Evolutionary conservation across 2,329 filamentous ascomycete genomes (phyloP), one percentile per base, ranked within the genome.

Genomic region (Tricladium varicosporioides): DNA sequence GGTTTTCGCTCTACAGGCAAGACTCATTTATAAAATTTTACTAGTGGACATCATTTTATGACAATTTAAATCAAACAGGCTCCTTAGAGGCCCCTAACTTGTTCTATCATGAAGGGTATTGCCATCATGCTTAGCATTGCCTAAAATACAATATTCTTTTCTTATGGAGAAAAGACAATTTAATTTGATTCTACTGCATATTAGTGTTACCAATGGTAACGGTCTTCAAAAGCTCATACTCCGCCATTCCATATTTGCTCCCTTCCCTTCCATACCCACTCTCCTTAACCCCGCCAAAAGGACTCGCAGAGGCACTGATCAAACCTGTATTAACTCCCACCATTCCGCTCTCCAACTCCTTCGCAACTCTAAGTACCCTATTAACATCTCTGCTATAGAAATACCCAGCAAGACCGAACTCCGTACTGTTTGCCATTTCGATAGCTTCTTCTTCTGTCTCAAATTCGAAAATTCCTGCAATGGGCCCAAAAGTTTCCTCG

Each of bases 301-400:
- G 36, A 40, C 36, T 40, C 36, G 10, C 36, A 40, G 36, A 40
- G 4, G 36, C 36, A 10, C 36, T 40, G n/a, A 40, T 40, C 36
- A 13, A 13, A 4, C 80, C 78, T 54, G 79, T 81, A 63, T 85
- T 85, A 69, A 85, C 71, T 9, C 84, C 84, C 64, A 87, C 82
- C 84, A 86, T 87, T 2, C 84, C 84, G 5, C 84, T 83, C 68
- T 87, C 83, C 44, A 88, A 66, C 61, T 81, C 83, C 74, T 87
- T 84, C 58, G 86, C 73, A 67, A 87, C 71, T 51, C 84, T 75
- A 80, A 84, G 85, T 55, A 81, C 75, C 0, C 83, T 80, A 65
- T 85, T 81, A 5, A 86, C 73, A 63, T 86, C 81, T 73, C 84
- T 85, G 1, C 84, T 87, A 69, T 86, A 87, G 54, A 82, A 80